phyloP scores from a whole-genome alignment of 2,329 filamentous ascomycete species.

The Neonectria punicea region DNA sequence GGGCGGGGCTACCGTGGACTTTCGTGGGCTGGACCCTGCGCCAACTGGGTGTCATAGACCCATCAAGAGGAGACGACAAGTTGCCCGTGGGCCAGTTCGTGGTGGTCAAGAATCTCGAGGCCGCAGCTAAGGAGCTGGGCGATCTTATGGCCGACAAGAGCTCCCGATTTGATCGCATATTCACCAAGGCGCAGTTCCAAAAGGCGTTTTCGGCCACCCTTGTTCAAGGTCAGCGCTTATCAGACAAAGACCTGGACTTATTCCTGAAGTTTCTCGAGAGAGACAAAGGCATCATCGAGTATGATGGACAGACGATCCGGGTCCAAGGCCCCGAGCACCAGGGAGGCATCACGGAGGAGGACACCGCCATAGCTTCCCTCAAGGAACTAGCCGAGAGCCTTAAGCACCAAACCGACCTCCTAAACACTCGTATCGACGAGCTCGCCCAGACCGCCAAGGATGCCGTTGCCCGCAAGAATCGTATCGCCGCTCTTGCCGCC shows the following conservation, averaged over 20 bases:
- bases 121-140: constrained; percentile 64
- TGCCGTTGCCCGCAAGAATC: constrained; percentile 78
- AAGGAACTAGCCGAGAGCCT: constrained; percentile 82
- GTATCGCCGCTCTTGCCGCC: constrained; percentile 78
- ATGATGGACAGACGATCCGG: constrained; percentile 77
- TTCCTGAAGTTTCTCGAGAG: constrained; percentile 76
- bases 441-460: constrained; percentile 73
- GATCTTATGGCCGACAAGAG: constrained; percentile 55
- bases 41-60: constrained; percentile 71
- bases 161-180: constrained; percentile 72
- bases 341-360: constrained; percentile 74
- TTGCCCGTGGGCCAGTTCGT: constrained; percentile 73
- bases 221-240: constrained; percentile 61
- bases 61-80: constrained; percentile 60
- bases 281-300: constrained; percentile 69
- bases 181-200: constrained; percentile 72
- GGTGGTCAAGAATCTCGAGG: constrained; percentile 70
- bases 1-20: constrained; percentile 75
- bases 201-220: constrained; percentile 66
- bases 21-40: constrained; percentile 80
- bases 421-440: constrained; percentile 73
- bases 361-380: constrained; percentile 84
- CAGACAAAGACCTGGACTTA: constrained; percentile 73
- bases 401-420: constrained; percentile 74
- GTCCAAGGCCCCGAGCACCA: constrained; percentile 69